Evolutionary conservation across 257 asterid genomes (phyloP).

Genomic region (Linaria vulgaris): DNA sequence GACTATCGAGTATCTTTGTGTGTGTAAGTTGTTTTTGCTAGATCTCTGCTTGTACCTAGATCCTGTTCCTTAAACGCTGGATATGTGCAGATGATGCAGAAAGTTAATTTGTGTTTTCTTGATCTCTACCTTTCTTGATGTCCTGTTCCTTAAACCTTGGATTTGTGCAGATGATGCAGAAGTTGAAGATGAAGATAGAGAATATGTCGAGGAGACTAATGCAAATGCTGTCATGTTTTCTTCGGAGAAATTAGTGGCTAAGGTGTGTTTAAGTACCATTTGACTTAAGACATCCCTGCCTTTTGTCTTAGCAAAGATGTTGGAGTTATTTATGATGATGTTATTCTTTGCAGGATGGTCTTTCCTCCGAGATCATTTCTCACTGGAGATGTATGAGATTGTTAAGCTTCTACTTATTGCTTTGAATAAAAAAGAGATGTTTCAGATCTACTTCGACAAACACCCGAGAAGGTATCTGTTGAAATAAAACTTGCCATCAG

Average conservation of each 20-base stretch:
- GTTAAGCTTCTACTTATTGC: conserved; percentile 59
- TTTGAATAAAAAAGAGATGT: conserved; percentile 71
- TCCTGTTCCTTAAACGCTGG: not conserved
- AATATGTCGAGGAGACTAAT: conserved; percentile 89
- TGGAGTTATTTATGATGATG: not conserved
- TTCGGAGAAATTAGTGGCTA: conserved; percentile 73
- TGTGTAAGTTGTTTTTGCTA: not conserved
- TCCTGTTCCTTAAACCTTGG: conserved; percentile 19
- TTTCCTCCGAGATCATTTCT: conserved; percentile 80
- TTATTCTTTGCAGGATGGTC: conserved; percentile 61
- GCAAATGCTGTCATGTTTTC: conserved; percentile 74
- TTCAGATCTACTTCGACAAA: conserved; percentile 59
- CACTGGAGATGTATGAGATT: conserved; percentile 67
- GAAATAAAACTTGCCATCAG: not conserved
- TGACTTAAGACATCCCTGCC: not conserved
- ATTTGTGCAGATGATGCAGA: conserved; percentile 69
- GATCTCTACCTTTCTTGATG: conserved; percentile 6
- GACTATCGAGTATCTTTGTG: not conserved
- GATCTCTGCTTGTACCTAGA: conserved; percentile 2
- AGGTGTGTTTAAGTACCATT: conserved; percentile 28
- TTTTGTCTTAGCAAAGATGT: conserved; percentile 17
- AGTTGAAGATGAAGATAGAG: conserved; percentile 75
- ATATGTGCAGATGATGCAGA: conserved; percentile 14
- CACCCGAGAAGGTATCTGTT: conserved; percentile 61
- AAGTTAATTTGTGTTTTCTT: not conserved